Evolutionary conservation across 176 grass and related monocot genomes (phyloP), one percentile per base, ranked within the genome.

Genomic region (Rhynchospora breviuscula): DNA sequence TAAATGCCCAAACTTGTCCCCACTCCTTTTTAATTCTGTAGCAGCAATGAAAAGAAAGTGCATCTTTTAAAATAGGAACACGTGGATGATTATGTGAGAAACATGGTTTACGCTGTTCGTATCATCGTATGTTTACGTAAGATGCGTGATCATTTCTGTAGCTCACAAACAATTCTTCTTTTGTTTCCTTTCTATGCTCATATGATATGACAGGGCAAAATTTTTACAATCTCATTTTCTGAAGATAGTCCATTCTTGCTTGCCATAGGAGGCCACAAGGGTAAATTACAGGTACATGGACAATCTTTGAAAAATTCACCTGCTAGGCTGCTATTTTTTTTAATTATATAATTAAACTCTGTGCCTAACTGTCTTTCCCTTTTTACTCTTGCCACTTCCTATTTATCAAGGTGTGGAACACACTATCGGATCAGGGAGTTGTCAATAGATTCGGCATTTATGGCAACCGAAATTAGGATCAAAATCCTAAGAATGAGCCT

Each of bases 241-340:
- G 59, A 85, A 46, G 83, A 85, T 54, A 85, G 26, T 62, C 83
- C 83, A 9, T 85, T 85, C 68, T n/a, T 78, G 56, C 73, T 85
- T 60, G 83, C 69, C 73, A 33, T 85, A n/a, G 83, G 59, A 62
- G 83, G 83, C 57, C 56, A 33, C 26, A 85, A 85, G 53, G 83
- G 83, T 21, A 85, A 85, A 61, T 59, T 85, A 48, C 67, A 85
- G 73, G 83, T 85, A 85, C 22, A 29, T 31, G 49, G 3, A 45
- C 43, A 71, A 57, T 51, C 49, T 18, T 78, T 51, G 12, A 54
- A 52, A 29, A 54, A 78, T 49, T 49, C 26, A 65, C 19, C 62
- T 46, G 7, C 15, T 62, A 75, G 26, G 26, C 26, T 29, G 26
- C 26, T 54, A 75, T 29, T 54, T 45, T 59, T n/a, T 63, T 33